Evolutionary conservation across 2,329 filamentous ascomycete genomes (phyloP), one percentile per base, ranked within the genome.

Genomic region (Colletotrichum liriopes): DNA sequence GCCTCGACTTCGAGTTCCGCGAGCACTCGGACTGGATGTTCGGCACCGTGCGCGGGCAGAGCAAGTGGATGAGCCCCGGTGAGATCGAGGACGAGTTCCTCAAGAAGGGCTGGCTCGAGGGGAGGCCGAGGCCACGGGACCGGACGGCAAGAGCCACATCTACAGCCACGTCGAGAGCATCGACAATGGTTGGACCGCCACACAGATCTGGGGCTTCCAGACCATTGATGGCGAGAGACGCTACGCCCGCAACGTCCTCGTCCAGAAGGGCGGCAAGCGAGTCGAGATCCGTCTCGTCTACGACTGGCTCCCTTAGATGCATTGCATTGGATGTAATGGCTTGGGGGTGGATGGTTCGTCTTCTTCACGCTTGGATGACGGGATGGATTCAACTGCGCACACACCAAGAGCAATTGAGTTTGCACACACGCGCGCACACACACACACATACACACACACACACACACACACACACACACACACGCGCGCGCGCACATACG

Each of bases 1-100:
- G 84, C 78, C 77, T 88, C 64, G 88, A 91, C 83, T 78, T 82
- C 79, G 76, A 76, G 65, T 81, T 76, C 76, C 91, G 92, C 76
- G 88, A 89, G 74, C 93, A 95, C 85, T 84, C 84, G 32, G 94
- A 98, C 85, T 92, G 91, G 86, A 89, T 97, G 75, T 98, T 97
- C 80, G 95, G 95, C 71, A 84, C 83, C 67, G 88, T 96, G 74
- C 84, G 85, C 63, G 93, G 93, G 69, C 86, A 86, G 72, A 89
- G 87, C 54, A 82, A 85, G 56, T 91, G 87, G 79, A 75, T 89
- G 71, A 79, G 77, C 14, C 78, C 82, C 26, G 84, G 82, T 23
- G 86, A 87, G 23, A 81, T 90, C 47, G 80, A 84, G n/a, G 89
- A 92, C 77, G 88, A 85, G 5, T 89, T 83, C 68, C 84, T 92